Evolutionary conservation across 2,329 filamentous ascomycete species (phyloP), one percentile per base, ranked within the genome.

Genomic region (Cadophora gregata): DNA sequence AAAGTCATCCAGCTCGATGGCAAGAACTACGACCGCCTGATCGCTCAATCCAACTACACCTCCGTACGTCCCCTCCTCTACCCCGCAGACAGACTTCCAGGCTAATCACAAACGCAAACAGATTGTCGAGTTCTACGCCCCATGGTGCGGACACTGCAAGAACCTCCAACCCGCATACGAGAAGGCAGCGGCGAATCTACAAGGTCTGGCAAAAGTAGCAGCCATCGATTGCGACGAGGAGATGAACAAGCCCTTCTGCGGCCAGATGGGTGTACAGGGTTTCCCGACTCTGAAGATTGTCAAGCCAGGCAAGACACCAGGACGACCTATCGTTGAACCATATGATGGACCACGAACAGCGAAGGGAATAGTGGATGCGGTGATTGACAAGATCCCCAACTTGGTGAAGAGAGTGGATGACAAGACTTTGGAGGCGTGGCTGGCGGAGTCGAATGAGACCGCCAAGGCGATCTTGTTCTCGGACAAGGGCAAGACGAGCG

Each of bases 251-350:
- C 83, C 85, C 2, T 86, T 97, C 72, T 99, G 96, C 79, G 88
- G 90, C 56, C 81, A 84, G 72, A 92, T 97, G 87, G 95, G 93
- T 64, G 87, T 99, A 6, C 85, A 97, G 81, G 96, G 96, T 66
- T 99, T 97, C 81, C 96, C 96, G 0, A 98, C 96, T 0, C 84
- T 99, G 71, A 99, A 99, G 85, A 95, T 97, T 58, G 88, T 98
- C 62, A 89, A 88, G 25, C 96, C 96, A 0, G 88, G 91, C 70
- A 93, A 93, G 81, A 96, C 94, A 80, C 81, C 86, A 36, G 90
- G 90, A 66, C 91, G 88, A 76, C 95, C 96, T 1, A 84, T 88
- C 3, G 88, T 98, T 8, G 93, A 97, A 78, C 94, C 97, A 77
- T 99, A 99, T 80, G 86, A 96, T 67, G 96, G 96, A 16, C 83